Evolutionary conservation across 495 filamentous ascomycete species (phyloP), one percentile per base, ranked within the genome.

Genomic region (Talaromyces stipitatus): DNA sequence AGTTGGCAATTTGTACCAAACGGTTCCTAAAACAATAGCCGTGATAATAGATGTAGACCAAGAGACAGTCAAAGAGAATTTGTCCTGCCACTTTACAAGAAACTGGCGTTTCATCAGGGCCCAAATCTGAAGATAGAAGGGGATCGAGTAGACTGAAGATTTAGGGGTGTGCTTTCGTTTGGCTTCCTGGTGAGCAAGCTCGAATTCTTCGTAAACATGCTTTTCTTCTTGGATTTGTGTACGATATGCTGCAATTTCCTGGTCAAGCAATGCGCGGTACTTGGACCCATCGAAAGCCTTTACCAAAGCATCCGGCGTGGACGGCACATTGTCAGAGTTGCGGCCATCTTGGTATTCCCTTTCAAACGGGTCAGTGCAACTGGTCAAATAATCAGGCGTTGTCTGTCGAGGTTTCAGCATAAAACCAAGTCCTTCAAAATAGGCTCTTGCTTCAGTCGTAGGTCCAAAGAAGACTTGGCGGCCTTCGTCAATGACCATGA

Each of bases 381-480:
- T 87, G 7, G 90, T 95, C 20, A 96, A 75, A 60, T 89, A 96
- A 64, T 96, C 90, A 0, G 89, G 85, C 0, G 88, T 92, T 0
- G 90, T 96, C 64, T 91, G 87, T 36, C 90, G 76, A n/a, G 87
- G 87, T 55, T 86, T 87, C 11, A 85, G 81, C 9, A 83, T 74
- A 64, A 90, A 96, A 5, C 91, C 91, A 14, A 96, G 81, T 0
- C 78, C 78, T 60, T 92, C 89, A 56, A 96, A 95, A 64, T 95
- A 95, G 4, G 72, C 67, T 53, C 86, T 72, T 6, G 91, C 91
- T 61, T 90, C 83, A 0, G 70, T 65, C 0, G 83, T 67, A 0
- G 87, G 85, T 0, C 91, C 91, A 60, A 90, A 94, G 72, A 87
- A 95, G 2, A 94, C 86, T 65, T 92, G 81, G 12, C 76, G 81